These are phyloP conservation scores for Penicillium freii DNA, from an alignment of 2,329 filamentous ascomycete species.

Conservation along the genomic window DNA sequence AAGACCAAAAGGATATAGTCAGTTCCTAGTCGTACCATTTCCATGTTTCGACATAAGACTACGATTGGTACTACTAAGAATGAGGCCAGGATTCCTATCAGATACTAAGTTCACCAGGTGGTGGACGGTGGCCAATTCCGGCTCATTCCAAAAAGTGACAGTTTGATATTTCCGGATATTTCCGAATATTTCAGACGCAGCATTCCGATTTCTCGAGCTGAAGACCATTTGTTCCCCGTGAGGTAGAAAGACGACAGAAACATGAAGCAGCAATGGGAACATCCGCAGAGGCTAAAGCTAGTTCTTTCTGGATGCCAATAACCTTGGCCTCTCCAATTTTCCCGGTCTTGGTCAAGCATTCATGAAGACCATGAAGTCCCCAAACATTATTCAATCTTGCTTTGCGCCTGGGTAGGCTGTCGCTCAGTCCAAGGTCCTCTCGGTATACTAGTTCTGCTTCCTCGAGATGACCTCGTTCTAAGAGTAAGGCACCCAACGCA, in stretches of 20 bases:
- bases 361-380: conserved; percentile 2
- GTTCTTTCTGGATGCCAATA: not conserved
- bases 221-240: not conserved
- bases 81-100: too few relatives aligned
- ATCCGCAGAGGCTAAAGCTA: not conserved
- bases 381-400: conserved; percentile 5
- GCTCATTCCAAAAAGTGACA: too few relatives aligned
- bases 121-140: too few relatives aligned
- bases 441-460: not conserved
- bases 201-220: not conserved
- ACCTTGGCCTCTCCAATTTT: conserved; percentile 9
- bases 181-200: not conserved
- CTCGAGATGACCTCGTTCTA: not conserved
- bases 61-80: too few relatives aligned
- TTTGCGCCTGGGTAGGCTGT: not conserved
- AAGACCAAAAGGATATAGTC: too few relatives aligned
- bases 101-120: too few relatives aligned
- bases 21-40: too few relatives aligned
- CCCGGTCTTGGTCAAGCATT: not conserved
- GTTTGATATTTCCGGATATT: too few relatives aligned
- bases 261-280: not conserved
- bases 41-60: too few relatives aligned
- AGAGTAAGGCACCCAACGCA: not conserved
- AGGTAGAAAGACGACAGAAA: not conserved
- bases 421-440: not conserved